Conservation (phyloP, 2,329 filamentous ascomycete species). For the Penicillium fuscoglaucum region DNA sequence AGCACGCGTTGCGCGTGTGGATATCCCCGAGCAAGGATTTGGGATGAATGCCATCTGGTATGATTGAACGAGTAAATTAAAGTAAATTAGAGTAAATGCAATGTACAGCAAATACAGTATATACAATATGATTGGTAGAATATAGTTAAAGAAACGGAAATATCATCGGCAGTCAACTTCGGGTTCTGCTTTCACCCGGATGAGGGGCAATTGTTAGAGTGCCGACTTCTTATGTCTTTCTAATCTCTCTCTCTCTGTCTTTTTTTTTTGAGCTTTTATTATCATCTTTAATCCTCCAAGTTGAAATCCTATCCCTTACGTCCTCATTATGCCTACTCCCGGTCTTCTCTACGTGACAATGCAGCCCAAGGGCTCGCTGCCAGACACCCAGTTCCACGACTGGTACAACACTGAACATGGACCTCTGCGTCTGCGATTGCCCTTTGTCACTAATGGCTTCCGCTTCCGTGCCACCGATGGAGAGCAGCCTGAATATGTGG, state of each 20-base stretch:
- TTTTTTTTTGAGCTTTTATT: neutral
- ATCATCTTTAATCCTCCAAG: neutral
- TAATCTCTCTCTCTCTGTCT: no score
- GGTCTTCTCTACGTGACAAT: slow-evolving; percentile 85
- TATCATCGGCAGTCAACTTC: slow-evolving; percentile 27
- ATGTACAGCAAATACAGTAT: neutral
- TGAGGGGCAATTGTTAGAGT: slow-evolving; percentile 17
- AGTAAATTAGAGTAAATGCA: neutral
- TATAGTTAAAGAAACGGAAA: neutral
- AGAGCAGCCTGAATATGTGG: slow-evolving; percentile 68
- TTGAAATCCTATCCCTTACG: neutral
- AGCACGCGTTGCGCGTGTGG: slow-evolving; percentile 71
- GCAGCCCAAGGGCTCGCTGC: slow-evolving; percentile 69
- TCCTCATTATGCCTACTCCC: slow-evolving; percentile 44
- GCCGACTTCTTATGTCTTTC: neutral
- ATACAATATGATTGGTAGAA: neutral
- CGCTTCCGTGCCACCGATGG: slow-evolving; percentile 70
- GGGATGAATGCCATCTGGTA: slow-evolving; percentile 98
- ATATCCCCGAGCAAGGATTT: slow-evolving; percentile 83
- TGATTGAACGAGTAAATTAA: slow-evolving; percentile 52
- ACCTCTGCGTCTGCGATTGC: slow-evolving; percentile 72
- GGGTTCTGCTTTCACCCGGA: slow-evolving; percentile 27
- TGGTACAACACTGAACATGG: slow-evolving; percentile 96
- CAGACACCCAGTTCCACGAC: slow-evolving; percentile 74
- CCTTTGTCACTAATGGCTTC: slow-evolving; percentile 74